Percentiles rank a stretch among this genome's conserved stretches.
phyloP scores from a whole-genome alignment of 1,139 yeast genomes.

The Hemisphaericaspora xylofermentans region DNA sequence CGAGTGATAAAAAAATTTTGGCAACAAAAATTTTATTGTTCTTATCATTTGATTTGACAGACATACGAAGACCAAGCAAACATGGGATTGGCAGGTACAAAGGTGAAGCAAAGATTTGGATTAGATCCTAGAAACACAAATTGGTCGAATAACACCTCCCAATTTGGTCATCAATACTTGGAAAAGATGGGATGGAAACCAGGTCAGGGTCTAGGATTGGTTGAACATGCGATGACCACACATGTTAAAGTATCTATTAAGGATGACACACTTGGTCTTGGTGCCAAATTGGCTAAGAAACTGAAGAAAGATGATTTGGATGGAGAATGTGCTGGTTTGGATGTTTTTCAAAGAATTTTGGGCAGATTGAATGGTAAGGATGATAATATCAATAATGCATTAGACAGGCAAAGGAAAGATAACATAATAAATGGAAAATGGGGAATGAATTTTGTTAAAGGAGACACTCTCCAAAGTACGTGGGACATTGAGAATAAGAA shows the following conservation, averaged over 20 bases:
- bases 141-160: conserved; percentile 84
- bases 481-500: conserved; percentile 67
- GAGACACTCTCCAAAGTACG: conserved; percentile 79
- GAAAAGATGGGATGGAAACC: conserved; percentile 88
- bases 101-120: conserved; percentile 83
- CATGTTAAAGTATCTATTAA: conserved; percentile 82
- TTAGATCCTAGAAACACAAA: conserved; percentile 89
- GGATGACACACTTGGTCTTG: conserved; percentile 82
- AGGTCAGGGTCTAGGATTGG: conserved; percentile 83
- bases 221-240: conserved; percentile 61
- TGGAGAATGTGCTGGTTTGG: conserved; percentile 88
- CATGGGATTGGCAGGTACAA: conserved; percentile 90
- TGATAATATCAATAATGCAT: conserved; percentile 53
- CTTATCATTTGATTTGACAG: neutral
- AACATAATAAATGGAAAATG: conserved; percentile 72
- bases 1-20: neutral
- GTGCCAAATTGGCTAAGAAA: conserved; percentile 68
- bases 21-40: neutral
- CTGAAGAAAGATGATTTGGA: conserved; percentile 57
- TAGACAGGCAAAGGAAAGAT: conserved; percentile 66
- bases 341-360: conserved; percentile 85
- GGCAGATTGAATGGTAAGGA: conserved; percentile 84
- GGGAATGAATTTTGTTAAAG: conserved; percentile 85
- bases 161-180: conserved; percentile 88
- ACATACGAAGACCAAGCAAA: neutral